Evolutionary conservation across 495 filamentous ascomycete species (phyloP).

Genomic region (Astrocystis sublimbata): DNA sequence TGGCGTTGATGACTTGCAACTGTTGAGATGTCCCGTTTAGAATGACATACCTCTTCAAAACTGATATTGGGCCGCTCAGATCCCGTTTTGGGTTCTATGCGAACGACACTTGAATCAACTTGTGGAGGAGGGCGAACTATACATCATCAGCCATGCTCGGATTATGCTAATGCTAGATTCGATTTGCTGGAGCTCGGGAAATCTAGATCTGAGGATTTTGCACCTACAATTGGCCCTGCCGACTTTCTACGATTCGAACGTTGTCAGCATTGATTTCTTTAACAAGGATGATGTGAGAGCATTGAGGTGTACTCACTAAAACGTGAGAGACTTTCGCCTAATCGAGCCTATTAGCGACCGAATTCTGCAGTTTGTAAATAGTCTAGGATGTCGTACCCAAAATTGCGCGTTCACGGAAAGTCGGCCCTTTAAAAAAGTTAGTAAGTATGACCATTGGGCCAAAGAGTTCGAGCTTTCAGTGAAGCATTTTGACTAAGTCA

Average conservation of each 20-base stretch:
- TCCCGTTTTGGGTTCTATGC: slow-evolving; percentile 74
- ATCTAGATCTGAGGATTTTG: background rate
- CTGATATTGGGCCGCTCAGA: slow-evolving; percentile 72
- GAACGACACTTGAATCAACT: slow-evolving; percentile 66
- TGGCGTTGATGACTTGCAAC: background rate
- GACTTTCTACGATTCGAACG: slow-evolving; percentile 59
- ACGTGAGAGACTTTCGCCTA: slow-evolving; percentile 76
- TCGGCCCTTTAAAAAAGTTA: slow-evolving; percentile 49
- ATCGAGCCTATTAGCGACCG: background rate
- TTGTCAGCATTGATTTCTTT: background rate
- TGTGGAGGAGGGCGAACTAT: slow-evolving; percentile 68
- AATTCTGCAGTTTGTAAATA: background rate
- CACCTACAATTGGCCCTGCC: slow-evolving; percentile 75
- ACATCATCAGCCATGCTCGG: too few species aligned
- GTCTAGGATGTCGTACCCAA: slow-evolving; percentile 50
- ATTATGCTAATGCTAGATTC: background rate
- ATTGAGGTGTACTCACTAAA: slow-evolving; percentile 43
- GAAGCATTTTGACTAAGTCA: background rate
- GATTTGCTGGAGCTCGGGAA: too few species aligned
- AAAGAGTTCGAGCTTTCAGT: background rate
- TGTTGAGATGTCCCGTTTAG: background rate
- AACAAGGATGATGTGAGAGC: background rate
- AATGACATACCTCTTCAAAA: slow-evolving; percentile 66
- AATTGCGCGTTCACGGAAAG: slow-evolving; percentile 92
- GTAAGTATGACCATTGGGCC: background rate